These are phyloP conservation scores for Pichia sp. DNA, from an alignment of 1,139 yeast species.

Conservation along the genomic window DNA sequence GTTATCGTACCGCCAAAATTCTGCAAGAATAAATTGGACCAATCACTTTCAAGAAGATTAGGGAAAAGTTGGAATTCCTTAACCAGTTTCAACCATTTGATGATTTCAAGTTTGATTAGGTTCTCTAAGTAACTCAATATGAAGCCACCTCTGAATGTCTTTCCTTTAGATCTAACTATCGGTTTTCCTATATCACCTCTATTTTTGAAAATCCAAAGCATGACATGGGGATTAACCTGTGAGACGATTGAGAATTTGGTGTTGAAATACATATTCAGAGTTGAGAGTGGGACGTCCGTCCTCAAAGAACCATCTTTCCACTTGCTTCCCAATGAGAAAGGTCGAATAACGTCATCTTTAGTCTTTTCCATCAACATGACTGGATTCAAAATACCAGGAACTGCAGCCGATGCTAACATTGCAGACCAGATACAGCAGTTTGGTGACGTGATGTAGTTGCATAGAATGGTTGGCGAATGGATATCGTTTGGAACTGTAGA, in stretches of 20 bases:
- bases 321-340: slow-evolving; percentile 69
- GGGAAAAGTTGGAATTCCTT: slow-evolving; percentile 67
- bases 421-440: slow-evolving; percentile 82
- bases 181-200: slow-evolving; percentile 81
- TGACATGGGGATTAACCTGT: slow-evolving; percentile 80
- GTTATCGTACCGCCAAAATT: slow-evolving; percentile 72
- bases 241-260: slow-evolving; percentile 74
- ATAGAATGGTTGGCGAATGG: slow-evolving; percentile 73
- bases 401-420: slow-evolving; percentile 73
- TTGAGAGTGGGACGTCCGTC: slow-evolving; percentile 67
- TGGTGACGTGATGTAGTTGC: slow-evolving; percentile 75
- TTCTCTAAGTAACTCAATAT: slow-evolving; percentile 70
- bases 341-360: slow-evolving; percentile 44
- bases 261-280: slow-evolving; percentile 70
- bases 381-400: slow-evolving; percentile 80
- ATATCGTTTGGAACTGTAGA: slow-evolving; percentile 82
- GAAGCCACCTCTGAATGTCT: slow-evolving; percentile 71
- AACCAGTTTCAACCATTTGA: slow-evolving; percentile 68
- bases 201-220: slow-evolving; percentile 72
- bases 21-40: slow-evolving; percentile 77
- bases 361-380: slow-evolving; percentile 73
- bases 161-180: slow-evolving; percentile 56
- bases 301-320: slow-evolving; percentile 75
- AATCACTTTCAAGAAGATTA: slow-evolving; percentile 66
- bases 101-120: slow-evolving; percentile 63